These are phyloP conservation scores for Macaranga tanarius DNA, from an alignment of 441 rosid species.

Conservation along the genomic window DNA sequence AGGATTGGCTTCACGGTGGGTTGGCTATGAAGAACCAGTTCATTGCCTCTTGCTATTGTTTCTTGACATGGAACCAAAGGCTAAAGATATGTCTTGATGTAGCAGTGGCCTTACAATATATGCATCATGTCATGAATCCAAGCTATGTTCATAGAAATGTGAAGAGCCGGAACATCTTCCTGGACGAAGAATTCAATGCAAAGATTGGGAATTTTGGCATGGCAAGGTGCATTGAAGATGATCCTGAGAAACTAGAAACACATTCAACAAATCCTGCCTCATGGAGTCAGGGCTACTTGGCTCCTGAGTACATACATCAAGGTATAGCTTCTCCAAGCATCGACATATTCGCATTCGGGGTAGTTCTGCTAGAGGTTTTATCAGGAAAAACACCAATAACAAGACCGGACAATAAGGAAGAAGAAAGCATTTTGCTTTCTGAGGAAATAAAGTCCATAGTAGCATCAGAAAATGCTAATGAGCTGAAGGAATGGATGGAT, in stretches of 20 bases:
- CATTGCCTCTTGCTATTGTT: conserved; percentile 87
- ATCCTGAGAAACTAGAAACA: conserved; percentile 26
- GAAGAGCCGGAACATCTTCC: conserved; percentile 72
- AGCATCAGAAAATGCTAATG: conserved; percentile 42
- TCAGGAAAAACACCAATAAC: conserved; percentile 56
- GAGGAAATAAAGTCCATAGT: conserved; percentile 48
- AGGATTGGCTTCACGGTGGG: conserved; percentile 92
- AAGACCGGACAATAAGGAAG: conserved; percentile 39
- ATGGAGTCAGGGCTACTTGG: conserved; percentile 44
- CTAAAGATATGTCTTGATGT: conserved; percentile 79
- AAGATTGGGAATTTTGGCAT: conserved; percentile 79
- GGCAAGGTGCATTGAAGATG: conserved; percentile 49
- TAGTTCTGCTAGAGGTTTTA: conserved; percentile 66
- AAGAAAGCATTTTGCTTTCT: conserved; percentile 40
- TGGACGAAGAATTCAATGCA: conserved; percentile 88
- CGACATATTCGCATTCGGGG: conserved; percentile 75
- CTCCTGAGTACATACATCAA: conserved; percentile 58
- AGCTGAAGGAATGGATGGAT: conserved; percentile 71
- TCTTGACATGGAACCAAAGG: conserved; percentile 90
- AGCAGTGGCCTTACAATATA: conserved; percentile 76
- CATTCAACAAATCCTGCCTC: conserved; percentile 34
- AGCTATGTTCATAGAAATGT: conserved; percentile 71
- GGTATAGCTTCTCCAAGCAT: conserved; percentile 49
- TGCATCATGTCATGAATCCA: conserved; percentile 78
- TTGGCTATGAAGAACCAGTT: conserved; percentile 91